Evolutionary conservation across 257 asterid species (phyloP).

Genomic region (Linderniella brevidens): DNA sequence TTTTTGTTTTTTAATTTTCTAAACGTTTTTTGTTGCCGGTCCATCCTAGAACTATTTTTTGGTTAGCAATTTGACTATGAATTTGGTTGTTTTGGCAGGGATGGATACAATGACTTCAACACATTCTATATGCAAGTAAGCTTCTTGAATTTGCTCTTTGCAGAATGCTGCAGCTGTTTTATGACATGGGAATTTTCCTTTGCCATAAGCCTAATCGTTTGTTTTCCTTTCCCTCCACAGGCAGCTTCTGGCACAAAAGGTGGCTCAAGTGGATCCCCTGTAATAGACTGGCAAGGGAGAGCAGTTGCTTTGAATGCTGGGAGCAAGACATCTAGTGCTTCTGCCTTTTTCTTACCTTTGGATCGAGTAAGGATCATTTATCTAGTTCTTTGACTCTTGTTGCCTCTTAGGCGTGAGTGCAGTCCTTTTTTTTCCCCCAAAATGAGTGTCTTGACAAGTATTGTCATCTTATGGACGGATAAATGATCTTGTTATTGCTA

Average conservation of each 20-base stretch:
- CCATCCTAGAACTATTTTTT: conserved; percentile 8
- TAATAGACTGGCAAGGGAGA: conserved; percentile 98
- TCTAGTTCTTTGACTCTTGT: background rate
- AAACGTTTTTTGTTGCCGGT: conserved; percentile 10
- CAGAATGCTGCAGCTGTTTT: no score
- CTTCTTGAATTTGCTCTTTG: conserved; percentile 1
- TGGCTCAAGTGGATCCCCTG: conserved; percentile 99
- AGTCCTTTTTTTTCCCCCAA: background rate
- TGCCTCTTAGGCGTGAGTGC: conserved; percentile 5
- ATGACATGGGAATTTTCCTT: no score
- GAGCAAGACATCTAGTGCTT: conserved; percentile 93
- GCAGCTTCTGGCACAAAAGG: conserved; percentile 99
- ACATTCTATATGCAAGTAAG: conserved; percentile 99
- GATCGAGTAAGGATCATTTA: conserved; percentile 51
- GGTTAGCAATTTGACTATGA: conserved; percentile 15
- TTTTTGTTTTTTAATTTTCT: background rate
- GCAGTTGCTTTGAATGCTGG: conserved; percentile 99
- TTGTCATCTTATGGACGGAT: background rate
- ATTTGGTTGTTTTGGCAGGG: conserved; percentile 56
- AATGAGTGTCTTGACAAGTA: background rate
- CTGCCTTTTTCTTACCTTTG: conserved; percentile 95
- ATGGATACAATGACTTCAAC: conserved; percentile 98
- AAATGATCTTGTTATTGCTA: background rate
- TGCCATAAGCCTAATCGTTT: background rate
- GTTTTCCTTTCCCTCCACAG: conserved; percentile 22